A percentile compares a stretch with the other conserved stretches of the same genome.
phyloP scores from a whole-genome alignment of 805 yeast species.

The Metschnikowia matae region DNA sequence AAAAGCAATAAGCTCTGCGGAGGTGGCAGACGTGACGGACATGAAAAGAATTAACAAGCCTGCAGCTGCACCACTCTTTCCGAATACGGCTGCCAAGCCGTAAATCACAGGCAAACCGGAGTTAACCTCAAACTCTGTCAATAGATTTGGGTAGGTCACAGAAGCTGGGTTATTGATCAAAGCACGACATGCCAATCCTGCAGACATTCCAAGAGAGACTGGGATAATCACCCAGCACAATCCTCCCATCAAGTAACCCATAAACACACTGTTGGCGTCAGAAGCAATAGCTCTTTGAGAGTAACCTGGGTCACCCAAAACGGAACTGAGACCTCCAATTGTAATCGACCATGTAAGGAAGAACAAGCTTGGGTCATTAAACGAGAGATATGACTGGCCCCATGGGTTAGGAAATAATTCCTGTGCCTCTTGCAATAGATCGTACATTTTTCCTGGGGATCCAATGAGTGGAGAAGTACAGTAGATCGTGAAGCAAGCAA shows the following conservation, averaged over 20 bases:
- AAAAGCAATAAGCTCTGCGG: slow-evolving; percentile 41
- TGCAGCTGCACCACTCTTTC: slow-evolving; percentile 41
- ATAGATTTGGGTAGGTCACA: slow-evolving; percentile 5
- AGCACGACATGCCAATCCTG: slow-evolving; percentile 39
- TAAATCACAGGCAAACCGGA: slow-evolving; percentile 36
- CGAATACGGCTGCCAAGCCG: slow-evolving; percentile 31
- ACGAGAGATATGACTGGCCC: slow-evolving; percentile 9
- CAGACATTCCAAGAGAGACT: slow-evolving; percentile 23
- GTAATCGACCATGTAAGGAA: slow-evolving; percentile 13
- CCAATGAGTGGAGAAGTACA: slow-evolving; percentile 38
- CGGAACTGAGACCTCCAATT: slow-evolving; percentile 13
- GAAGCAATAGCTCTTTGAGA: slow-evolving; percentile 44
- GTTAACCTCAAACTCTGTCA: slow-evolving; percentile 3
- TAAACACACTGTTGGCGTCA: slow-evolving; percentile 36
- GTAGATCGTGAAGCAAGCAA: slow-evolving; percentile 30
- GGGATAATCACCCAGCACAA: slow-evolving; percentile 45
- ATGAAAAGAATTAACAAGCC: slow-evolving; percentile 38
- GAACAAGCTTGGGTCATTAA: slow-evolving; percentile 17
- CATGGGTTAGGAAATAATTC: slow-evolving; percentile 1
- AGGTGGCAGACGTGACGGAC: slow-evolving; percentile 42
- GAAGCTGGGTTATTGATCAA: slow-evolving; percentile 20
- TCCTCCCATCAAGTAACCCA: slow-evolving; percentile 45
- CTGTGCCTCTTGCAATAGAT: slow-evolving; percentile 31
- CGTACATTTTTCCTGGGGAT: slow-evolving; percentile 42
- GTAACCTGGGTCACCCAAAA: slow-evolving; percentile 23